Base-by-base conservation (phyloP, 2,329 filamentous ascomycete species). In the Alternaria longipes region DNA sequence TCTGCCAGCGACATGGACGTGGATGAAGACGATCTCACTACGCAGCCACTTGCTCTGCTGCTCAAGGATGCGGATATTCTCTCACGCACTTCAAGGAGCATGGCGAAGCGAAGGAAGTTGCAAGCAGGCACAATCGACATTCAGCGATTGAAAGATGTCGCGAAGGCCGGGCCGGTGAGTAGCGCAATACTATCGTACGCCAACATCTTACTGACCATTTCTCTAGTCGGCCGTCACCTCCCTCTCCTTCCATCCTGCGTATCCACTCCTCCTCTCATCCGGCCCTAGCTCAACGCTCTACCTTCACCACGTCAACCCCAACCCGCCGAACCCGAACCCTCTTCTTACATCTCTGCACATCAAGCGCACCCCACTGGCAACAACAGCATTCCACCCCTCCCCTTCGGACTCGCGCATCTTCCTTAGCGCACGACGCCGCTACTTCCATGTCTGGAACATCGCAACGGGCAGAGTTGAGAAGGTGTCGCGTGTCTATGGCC, bases 401-500 rank as follows among this genome's bases (percentile, higher is more conserved):
- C 88, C 90, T 5, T 81, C 82, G 16, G 92, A 91, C 65, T 89
- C 91, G 64, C 90, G 90, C 70, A 91, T 99, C 67, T 92, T 97
- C 78, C 91, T 97, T 61, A 91, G 93, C 18, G 94, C 94, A 38
- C 90, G 94, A 36, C 88, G 95, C 51, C 89, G 89, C 65, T 98
- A 93, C 82, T 97, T 98, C 80, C 95, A 98, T 80, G 89, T 91
- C 67, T 99, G 95, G 95, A 90, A 98, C 73, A 85, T 99, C 24
- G 84, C 90, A 44, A 90, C 90, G 0, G 95, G 95, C 44, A 83
- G 85, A 12, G 89, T 99, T 50, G 91, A 94, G 72, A 97, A 97
- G 80, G 87, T 97, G 45, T 89, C 87, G 69, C 85, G 91, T 75
- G 82, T 95, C 60, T 87, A 91, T 74, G 88, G 93, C 64, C 90